phyloP scores from a whole-genome alignment of 2,329 filamentous ascomycete species.

The Chaetothyriales sp. region DNA sequence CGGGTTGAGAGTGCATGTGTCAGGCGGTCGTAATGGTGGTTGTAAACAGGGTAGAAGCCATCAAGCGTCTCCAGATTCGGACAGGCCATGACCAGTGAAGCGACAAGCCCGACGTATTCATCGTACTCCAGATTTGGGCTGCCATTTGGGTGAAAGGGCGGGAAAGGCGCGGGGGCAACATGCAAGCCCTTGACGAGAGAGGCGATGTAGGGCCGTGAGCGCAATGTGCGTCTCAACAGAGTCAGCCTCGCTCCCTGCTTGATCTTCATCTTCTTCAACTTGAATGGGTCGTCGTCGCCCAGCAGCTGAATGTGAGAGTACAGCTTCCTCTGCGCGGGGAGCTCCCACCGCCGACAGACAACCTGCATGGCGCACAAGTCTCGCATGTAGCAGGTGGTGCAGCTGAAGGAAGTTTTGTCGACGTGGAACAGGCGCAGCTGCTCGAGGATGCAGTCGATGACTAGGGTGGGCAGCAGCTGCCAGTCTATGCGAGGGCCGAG shows the following conservation, averaged over 20 bases:
- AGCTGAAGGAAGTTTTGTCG: constrained; percentile 26
- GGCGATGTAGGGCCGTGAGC: constrained; percentile 35
- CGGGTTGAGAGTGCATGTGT: constrained; percentile 42
- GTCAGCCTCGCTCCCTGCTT: constrained; percentile 38
- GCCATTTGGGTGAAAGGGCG: constrained; percentile 22
- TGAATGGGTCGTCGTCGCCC: constrained; percentile 31
- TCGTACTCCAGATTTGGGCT: constrained; percentile 29
- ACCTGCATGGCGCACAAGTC: constrained; percentile 40
- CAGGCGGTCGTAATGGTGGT: constrained; percentile 39
- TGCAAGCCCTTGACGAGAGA: constrained; percentile 39
- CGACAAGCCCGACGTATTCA: constrained; percentile 38
- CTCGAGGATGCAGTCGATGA: constrained; percentile 40
- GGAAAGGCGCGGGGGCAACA: constrained; percentile 34
- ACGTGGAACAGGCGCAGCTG: constrained; percentile 35
- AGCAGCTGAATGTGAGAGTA: constrained; percentile 37
- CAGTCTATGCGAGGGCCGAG: constrained; percentile 1
- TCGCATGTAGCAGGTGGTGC: constrained; percentile 38
- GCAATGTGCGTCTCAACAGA: constrained; percentile 36
- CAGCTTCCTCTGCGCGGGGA: constrained; percentile 34
- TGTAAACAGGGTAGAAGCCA: constrained; percentile 39
- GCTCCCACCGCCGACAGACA: constrained; percentile 42
- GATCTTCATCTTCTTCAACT: constrained; percentile 34
- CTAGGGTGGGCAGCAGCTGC: constrained; percentile 35
- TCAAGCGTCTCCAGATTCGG: constrained; percentile 41
- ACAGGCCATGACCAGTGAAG: constrained; percentile 44